These are phyloP conservation scores for Quercus phellos DNA, from an alignment of 331 rosid genomes.

Conservation along the genomic window DNA sequence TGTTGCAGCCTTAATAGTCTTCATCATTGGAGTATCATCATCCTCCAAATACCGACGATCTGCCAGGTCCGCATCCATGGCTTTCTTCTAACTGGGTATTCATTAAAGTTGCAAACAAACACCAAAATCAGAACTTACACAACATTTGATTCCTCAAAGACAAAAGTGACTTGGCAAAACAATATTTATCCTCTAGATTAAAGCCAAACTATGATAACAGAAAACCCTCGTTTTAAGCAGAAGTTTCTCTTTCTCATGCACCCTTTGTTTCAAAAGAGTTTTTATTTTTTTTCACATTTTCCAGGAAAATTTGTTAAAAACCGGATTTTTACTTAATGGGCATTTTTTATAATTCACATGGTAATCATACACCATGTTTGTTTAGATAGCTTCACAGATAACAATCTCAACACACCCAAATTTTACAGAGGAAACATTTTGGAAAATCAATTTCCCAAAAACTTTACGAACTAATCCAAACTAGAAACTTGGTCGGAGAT, in stretches of 20 bases:
- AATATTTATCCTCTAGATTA: not conserved
- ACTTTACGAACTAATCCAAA: not conserved
- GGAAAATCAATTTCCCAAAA: not conserved
- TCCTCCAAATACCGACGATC: constrained; percentile 94
- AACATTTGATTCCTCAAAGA: not conserved
- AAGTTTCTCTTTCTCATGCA: not conserved
- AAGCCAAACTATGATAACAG: not conserved
- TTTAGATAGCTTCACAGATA: not conserved
- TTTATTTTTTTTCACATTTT: not conserved
- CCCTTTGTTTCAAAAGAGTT: not conserved
- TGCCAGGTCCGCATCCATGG: constrained; percentile 69
- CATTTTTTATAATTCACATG: not conserved
- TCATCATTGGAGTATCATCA: constrained; percentile 62
- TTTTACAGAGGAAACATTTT: not conserved
- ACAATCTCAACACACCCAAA: not conserved
- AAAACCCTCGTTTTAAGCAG: not conserved
- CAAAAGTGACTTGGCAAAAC: not conserved
- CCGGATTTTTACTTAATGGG: not conserved
- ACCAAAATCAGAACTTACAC: constrained; percentile 1
- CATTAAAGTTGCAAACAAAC: constrained; percentile 21
- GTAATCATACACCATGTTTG: not conserved
- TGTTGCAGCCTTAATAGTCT: constrained; percentile 85
- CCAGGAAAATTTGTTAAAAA: not conserved
- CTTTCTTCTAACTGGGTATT: constrained; percentile 21
- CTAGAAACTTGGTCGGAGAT: not conserved